Percentiles rank a stretch among this genome's conserved stretches.
phyloP scores from a whole-genome alignment of 495 filamentous ascomycete genomes.

The Penicillium macrosclerotiorum region DNA sequence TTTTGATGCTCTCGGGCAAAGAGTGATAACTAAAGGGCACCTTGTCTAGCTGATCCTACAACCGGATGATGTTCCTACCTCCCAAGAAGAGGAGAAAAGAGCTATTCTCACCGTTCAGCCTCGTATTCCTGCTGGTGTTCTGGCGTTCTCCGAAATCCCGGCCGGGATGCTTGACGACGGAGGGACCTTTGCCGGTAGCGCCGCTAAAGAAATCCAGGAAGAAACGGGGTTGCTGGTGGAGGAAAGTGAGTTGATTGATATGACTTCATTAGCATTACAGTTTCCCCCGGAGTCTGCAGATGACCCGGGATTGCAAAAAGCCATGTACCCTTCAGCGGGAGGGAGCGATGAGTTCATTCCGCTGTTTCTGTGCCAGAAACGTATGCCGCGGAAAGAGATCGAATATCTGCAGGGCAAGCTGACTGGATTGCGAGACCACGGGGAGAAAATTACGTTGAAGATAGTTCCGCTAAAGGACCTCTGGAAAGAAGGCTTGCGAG shows the following conservation, averaged over 20 bases:
- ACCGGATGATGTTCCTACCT: conserved; percentile 58
- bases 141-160: conserved; percentile 76
- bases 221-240: conserved; percentile 68
- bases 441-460: conserved; percentile 82
- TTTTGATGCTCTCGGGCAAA: too few relatives aligned
- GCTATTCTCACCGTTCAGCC: conserved; percentile 82
- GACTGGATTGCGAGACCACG: conserved; percentile 72
- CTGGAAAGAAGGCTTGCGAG: conserved; percentile 72
- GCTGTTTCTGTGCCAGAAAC: conserved; percentile 71
- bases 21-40: neutral
- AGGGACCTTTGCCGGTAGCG: conserved; percentile 71
- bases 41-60: conserved; percentile 59
- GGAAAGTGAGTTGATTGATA: conserved; percentile 60
- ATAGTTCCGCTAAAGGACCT: conserved; percentile 68
- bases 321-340: conserved; percentile 73
- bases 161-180: conserved; percentile 86
- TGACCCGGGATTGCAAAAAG: conserved; percentile 54
- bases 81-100: conserved; percentile 52
- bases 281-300: conserved; percentile 18
- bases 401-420: conserved; percentile 69
- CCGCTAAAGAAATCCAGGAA: conserved; percentile 79
- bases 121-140: conserved; percentile 72
- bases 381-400: conserved; percentile 61
- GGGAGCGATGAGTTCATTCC: conserved; percentile 84
- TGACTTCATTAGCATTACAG: conserved; percentile 59